Base-by-base conservation (phyloP, 164 flowering plant species). In the Cinnamomum chago region DNA sequence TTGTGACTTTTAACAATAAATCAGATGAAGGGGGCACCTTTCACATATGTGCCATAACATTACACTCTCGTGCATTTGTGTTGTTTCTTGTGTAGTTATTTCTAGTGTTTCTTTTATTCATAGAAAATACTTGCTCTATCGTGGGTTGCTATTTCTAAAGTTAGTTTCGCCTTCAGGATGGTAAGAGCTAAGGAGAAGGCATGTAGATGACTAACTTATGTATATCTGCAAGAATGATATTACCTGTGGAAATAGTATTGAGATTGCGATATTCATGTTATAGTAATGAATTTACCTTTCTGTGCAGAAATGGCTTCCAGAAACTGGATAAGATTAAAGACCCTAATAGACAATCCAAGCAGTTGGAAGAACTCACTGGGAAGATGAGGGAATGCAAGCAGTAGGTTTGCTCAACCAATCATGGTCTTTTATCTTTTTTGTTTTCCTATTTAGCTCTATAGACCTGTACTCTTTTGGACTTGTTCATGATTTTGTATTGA, bases 311-410 rank as follows among this genome's bases (percentile, higher is more conserved):
- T 94, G 97, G 98, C 40, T 92, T 92, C 77, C 98, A 91, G 88
- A 92, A 85, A 86, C 86, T 94, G 86, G 97, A 92, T 75, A 92
- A 92, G 83, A 85, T 94, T 79, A 94, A 90, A 79, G 97, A 94
- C 66, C 85, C 97, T 65, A 92, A 76, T 72, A 83, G 98, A 72
- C 95, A 92, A 82, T 88, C 91, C 81, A 94, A 92, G 79, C 98
- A 92, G 81, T 86, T 94, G 80, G 98, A 94, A 76, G 98, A 94
- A 62, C 97, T 94, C 72, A 88, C 98, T n/a, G 97, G 86, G 55
- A 91, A 82, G 85, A 92, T 94, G 98, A 86, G 94, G 79, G 74
- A 72, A 35, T 60, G 74, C 27, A 72, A 60, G 52, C 22, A 51
- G 74, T 72, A 64, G 67, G 67, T 23, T 64, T 3, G 60, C 60